A percentile compares a stretch with the other conserved stretches of the same genome.
Conservation (phyloP, 805 yeast species). For the Alloascoidea africana region DNA sequence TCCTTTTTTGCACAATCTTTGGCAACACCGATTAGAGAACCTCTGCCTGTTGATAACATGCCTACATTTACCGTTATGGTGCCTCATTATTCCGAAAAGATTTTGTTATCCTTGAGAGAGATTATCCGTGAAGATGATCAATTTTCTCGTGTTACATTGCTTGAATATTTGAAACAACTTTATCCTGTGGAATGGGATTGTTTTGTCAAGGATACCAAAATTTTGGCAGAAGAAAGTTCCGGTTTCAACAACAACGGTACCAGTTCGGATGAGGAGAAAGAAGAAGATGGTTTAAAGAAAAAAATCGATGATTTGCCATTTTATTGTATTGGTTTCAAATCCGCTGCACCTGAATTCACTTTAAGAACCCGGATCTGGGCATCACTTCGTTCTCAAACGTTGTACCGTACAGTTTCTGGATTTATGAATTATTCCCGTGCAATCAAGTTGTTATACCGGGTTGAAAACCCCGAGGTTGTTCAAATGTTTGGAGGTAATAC, state of each 20-base stretch:
- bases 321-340: constrained; percentile 92
- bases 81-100: constrained; percentile 95
- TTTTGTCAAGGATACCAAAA: constrained; percentile 91
- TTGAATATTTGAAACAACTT: constrained; percentile 87
- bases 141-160: constrained; percentile 82
- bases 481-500: constrained; percentile 99
- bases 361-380: constrained; percentile 98
- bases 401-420: constrained; percentile 94
- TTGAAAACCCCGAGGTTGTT: constrained; percentile 88
- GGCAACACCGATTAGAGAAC: constrained; percentile 98
- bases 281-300: constrained; percentile 60
- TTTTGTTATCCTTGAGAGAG: constrained; percentile 82
- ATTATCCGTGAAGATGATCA: constrained; percentile 96
- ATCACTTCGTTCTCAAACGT: constrained; percentile 89
- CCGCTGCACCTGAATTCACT: constrained; percentile 94
- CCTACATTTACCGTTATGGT: constrained; percentile 95
- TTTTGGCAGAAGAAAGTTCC: constrained; percentile 87
- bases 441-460: constrained; percentile 81
- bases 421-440: constrained; percentile 98
- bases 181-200: constrained; percentile 98
- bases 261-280: constrained; percentile 27
- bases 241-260: constrained; percentile 37
- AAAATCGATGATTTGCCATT: constrained; percentile 88
- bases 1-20: constrained; percentile 98
- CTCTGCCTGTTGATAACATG: constrained; percentile 98